Percentiles rank a stretch among this genome's conserved stretches.
Evolutionary conservation across 116 monocot species (phyloP).

Genomic region (Papilionanthe hybrid): DNA sequence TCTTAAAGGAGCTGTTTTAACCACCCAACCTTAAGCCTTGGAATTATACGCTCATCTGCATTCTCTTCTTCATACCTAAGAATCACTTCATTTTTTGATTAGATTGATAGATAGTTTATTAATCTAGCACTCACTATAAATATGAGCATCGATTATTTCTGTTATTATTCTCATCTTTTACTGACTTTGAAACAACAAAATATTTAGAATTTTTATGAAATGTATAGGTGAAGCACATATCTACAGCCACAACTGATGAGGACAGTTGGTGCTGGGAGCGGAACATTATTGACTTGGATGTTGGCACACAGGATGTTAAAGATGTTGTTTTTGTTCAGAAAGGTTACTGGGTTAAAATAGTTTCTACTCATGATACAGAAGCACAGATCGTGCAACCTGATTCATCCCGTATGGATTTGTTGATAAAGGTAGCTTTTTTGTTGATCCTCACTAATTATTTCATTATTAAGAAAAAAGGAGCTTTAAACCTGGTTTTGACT

Average conservation of each 20-base stretch:
- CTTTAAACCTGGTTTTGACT: background rate
- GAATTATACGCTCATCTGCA: too few species aligned
- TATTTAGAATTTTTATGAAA: background rate
- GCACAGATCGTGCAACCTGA: constrained; percentile 59
- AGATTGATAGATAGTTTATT: background rate
- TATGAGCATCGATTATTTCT: background rate
- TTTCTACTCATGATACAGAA: constrained; percentile 77
- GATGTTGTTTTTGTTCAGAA: constrained; percentile 83
- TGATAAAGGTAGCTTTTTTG: constrained; percentile 54
- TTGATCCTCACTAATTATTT: background rate
- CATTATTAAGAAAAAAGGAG: background rate
- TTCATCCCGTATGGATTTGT: constrained; percentile 43
- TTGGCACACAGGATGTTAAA: constrained; percentile 63
- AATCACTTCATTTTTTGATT: background rate
- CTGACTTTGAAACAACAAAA: background rate
- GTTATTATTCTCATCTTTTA: background rate
- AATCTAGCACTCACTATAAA: background rate
- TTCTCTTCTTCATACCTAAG: background rate
- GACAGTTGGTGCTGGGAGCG: constrained; percentile 93
- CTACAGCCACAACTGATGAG: constrained; percentile 13
- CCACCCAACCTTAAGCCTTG: too few species aligned
- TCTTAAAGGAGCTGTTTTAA: too few species aligned
- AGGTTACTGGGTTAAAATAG: constrained; percentile 76
- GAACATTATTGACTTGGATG: constrained; percentile 55
- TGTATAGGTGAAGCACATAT: constrained; percentile 58